These are phyloP conservation scores for Allium fistulosum DNA, from an alignment of 106 monocot species.

Conservation along the genomic window DNA sequence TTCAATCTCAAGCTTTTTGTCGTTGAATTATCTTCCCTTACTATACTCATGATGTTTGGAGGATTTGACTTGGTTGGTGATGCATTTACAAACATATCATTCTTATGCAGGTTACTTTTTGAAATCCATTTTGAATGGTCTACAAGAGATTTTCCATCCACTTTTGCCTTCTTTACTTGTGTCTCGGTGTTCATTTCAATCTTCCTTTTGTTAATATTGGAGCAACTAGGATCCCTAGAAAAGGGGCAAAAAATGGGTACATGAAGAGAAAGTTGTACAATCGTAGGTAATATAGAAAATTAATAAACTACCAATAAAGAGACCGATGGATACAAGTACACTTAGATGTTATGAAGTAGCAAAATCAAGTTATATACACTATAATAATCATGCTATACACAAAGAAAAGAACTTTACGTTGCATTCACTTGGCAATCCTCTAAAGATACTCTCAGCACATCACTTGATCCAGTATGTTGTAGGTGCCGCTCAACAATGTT, in stretches of 20 bases:
- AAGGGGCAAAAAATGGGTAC: no score
- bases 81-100: slow-evolving; percentile 5
- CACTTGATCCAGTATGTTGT: slow-evolving; percentile 10
- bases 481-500: slow-evolving; percentile 1
- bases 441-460: not conserved
- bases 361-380: not conserved
- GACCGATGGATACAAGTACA: not conserved
- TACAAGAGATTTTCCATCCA: slow-evolving; percentile 16
- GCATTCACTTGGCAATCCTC: slow-evolving; percentile 6
- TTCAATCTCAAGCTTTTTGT: slow-evolving; percentile 56
- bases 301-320: no score
- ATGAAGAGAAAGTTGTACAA: no score
- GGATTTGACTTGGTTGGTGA: slow-evolving; percentile 11
- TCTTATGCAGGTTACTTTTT: not conserved
- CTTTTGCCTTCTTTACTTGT: slow-evolving; percentile 31
- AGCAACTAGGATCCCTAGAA: not conserved
- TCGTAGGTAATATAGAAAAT: no score
- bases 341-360: not conserved
- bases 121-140: slow-evolving; percentile 6
- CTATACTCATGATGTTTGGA: slow-evolving; percentile 77
- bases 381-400: not conserved
- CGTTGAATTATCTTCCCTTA: slow-evolving; percentile 27
- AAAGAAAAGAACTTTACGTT: slow-evolving; percentile 15
- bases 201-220: slow-evolving; percentile 11
- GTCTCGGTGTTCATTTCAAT: slow-evolving; percentile 9